Conservation (phyloP, 371 early-diverging fungal species). For the Mortierella sp. region DNA sequence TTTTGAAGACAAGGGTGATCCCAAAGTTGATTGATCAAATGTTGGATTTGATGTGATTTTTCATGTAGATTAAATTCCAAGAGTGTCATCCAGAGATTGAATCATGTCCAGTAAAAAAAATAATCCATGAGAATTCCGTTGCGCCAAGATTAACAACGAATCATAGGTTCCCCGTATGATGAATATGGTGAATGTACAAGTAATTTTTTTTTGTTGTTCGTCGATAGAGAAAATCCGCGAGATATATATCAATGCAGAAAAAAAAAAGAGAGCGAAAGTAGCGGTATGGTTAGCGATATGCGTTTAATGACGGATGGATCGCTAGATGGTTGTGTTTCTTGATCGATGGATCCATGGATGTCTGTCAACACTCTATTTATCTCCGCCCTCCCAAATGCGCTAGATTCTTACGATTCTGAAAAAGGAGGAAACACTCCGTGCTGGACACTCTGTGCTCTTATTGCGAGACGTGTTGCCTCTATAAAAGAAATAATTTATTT, state of each 20-base stretch:
- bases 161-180: slow-evolving; percentile 13
- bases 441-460: not conserved
- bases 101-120: slow-evolving; percentile 1
- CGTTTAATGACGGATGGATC: slow-evolving; percentile 13
- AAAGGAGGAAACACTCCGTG: slow-evolving; percentile 22
- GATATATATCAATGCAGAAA: not conserved
- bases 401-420: slow-evolving; percentile 30
- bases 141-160: not conserved
- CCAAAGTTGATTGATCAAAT: not conserved
- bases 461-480: not conserved
- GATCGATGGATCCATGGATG: slow-evolving; percentile 24
- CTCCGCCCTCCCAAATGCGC: not conserved
- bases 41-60: slow-evolving; percentile 5
- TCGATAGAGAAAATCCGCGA: not conserved
- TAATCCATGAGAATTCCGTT: not conserved
- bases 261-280: not conserved
- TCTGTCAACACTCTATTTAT: not conserved
- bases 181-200: not conserved
- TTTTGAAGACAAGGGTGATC: not conserved
- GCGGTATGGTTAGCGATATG: not conserved
- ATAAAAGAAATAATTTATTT: not conserved
- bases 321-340: not conserved
- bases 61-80: not conserved
- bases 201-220: not conserved
- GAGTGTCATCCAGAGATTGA: not conserved